These are phyloP conservation scores for Serpula lacrymans DNA, from an alignment of 768 basidiomycete species.

Conservation along the genomic window DNA sequence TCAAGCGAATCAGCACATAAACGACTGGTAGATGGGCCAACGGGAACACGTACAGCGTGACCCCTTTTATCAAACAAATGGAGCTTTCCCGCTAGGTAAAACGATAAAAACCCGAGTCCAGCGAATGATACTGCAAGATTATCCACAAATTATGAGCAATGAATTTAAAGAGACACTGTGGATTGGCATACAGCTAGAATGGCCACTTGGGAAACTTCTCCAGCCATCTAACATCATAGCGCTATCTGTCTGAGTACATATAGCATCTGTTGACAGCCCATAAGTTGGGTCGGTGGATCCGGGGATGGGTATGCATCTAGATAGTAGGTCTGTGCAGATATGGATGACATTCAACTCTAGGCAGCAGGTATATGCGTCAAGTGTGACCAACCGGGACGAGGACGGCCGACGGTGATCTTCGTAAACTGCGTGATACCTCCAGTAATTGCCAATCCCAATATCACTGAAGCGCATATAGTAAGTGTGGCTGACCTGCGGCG, in stretches of 20 bases:
- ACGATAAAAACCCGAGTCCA: slow-evolving; percentile 83
- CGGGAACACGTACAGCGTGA: slow-evolving; percentile 47
- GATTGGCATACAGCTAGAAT: slow-evolving; percentile 86
- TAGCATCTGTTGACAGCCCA: slow-evolving; percentile 67
- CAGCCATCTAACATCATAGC: slow-evolving; percentile 75
- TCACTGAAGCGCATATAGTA: slow-evolving; percentile 40
- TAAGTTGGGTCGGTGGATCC: slow-evolving; percentile 68
- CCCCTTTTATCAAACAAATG: slow-evolving; percentile 85
- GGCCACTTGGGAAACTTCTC: slow-evolving; percentile 90
- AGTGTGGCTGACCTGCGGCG: slow-evolving; percentile 24
- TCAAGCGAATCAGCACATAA: too few relatives aligned
- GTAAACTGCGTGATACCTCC: slow-evolving; percentile 80
- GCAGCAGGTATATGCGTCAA: not conserved
- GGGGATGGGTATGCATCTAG: slow-evolving; percentile 58
- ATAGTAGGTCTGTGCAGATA: slow-evolving; percentile 23
- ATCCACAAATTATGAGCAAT: not conserved
- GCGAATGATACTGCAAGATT: slow-evolving; percentile 76
- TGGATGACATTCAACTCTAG: not conserved
- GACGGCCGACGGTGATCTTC: slow-evolving; percentile 87
- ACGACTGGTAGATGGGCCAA: too few relatives aligned
- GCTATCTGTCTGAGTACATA: slow-evolving; percentile 73
- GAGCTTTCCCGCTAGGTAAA: slow-evolving; percentile 89
- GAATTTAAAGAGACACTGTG: slow-evolving; percentile 25
- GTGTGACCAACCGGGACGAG: slow-evolving; percentile 64
- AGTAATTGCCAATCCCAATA: slow-evolving; percentile 72